These are phyloP conservation scores for Craspedostauros australis DNA, from an alignment of 108 stramenopile species.

Conservation along the genomic window DNA sequence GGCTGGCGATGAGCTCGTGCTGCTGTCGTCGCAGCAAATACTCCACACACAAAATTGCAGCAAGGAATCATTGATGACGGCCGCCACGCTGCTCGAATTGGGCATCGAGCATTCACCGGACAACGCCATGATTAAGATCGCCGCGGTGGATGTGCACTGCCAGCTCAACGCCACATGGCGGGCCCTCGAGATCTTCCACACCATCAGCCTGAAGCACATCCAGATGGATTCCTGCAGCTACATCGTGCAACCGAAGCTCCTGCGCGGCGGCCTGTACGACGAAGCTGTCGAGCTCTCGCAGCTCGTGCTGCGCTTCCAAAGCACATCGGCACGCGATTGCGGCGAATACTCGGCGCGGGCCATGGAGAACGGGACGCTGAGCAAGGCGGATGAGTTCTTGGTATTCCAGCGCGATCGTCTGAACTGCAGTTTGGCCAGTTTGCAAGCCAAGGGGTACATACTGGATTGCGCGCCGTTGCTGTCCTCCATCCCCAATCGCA, in stretches of 20 bases:
- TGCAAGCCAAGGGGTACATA: slow-evolving; percentile 59
- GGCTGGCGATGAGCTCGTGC: slow-evolving; percentile 70
- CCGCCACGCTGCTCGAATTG: slow-evolving; percentile 53
- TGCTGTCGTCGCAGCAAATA: slow-evolving; percentile 47
- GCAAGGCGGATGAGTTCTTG: slow-evolving; percentile 69
- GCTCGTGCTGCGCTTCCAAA: slow-evolving; percentile 51
- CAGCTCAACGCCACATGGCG: slow-evolving; percentile 34
- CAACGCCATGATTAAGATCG: slow-evolving; percentile 71
- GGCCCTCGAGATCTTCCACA: slow-evolving; percentile 42
- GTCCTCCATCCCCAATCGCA: slow-evolving; percentile 9
- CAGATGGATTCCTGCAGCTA: slow-evolving; percentile 75
- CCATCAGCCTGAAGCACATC: slow-evolving; percentile 65
- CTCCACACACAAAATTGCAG: slow-evolving; percentile 6
- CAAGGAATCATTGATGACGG: slow-evolving; percentile 12
- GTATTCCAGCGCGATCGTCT: slow-evolving; percentile 61
- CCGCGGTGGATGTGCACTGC: slow-evolving; percentile 49
- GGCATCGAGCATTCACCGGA: slow-evolving; percentile 69
- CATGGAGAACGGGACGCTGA: slow-evolving; percentile 49
- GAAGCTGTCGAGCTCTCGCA: slow-evolving; percentile 48
- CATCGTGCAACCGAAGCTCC: slow-evolving; percentile 49
- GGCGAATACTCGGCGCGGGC: slow-evolving; percentile 52
- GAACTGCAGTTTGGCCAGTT: slow-evolving; percentile 45
- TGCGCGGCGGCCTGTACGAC: slow-evolving; percentile 62
- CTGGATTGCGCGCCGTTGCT: slow-evolving; percentile 64
- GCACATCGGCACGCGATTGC: slow-evolving; percentile 47